Base-by-base conservation (phyloP, 352 stramenopile genomes). In the Globisporangium megalacanthum region DNA sequence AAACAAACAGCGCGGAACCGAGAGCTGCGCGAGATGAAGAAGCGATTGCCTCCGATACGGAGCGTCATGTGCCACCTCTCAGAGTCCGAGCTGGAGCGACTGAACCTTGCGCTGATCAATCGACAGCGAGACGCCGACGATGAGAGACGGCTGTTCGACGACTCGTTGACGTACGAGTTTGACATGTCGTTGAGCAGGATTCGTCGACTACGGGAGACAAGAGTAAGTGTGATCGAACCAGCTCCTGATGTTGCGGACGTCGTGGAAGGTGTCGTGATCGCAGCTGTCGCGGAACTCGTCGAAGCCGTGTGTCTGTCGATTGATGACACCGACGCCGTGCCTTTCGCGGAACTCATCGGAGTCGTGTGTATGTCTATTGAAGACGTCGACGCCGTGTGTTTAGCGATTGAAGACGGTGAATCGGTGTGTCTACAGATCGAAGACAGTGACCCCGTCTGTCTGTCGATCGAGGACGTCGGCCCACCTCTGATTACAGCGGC, bases 241-340 rank as follows among this genome's bases (percentile, higher is more conserved):
- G 0, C 17, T 51, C 6, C 42, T 44, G 11, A 7, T 22, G 41
- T 46, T 46, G 41, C 41, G 15, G 39, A 25, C 2, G 56, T 31
- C 11, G 17, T 19, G 8, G 10, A 6, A 17, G 22, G 4, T n/a
- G 44, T 57, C 6, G 49, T 17, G 17, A 39, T 5, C 35, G 17
- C 22, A 33, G 5, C 62, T 4, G 19, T 72, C 13, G 49, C 19
- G 5, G 72, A 83, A 36, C 46, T 70, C 0, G 39, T 56, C 47
- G 73, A 83, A 29, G n/a, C 46, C 4, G 17, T 75, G 4, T 58
- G 35, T 4, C 63, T 87, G 54, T 45, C 46, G 5, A 44, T 9
- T 10, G 77, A 83, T 54, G 77, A 87, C 49, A 25, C 68, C 25
- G 58, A 75, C 41, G 68, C 45, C n/a, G 13, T 8, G 13, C 8